Evolutionary conservation across 2,329 filamentous ascomycete species (phyloP), one percentile per base, ranked within the genome.

Genomic region (Penicillium paneum): DNA sequence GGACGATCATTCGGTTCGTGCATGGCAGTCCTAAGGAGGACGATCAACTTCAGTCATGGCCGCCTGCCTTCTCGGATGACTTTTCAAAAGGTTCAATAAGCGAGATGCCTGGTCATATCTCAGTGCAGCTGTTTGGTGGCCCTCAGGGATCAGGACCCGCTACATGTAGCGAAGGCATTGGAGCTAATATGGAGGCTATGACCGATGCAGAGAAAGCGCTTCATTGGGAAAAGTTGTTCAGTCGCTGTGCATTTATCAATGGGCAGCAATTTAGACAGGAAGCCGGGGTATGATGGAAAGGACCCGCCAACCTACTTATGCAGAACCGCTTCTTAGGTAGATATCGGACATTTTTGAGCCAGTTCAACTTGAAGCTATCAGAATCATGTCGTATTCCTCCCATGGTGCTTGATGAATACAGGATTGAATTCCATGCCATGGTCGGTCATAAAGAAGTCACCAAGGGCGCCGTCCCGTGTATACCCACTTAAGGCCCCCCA

Each of bases 401-500:
- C 21, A 24, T 24, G 21, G 3, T 24, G 21, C 21, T 24, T 24
- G 21, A 24, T 24, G 21, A 24, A 24, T 1, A 24, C 21, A 24
- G 4, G 21, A 24, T 24, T 24, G 6, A 24, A 24, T 24, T 5
- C 21, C 21, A 6, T 24, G 21, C 21, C 21, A 0, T 24, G 21
- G 21, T 24, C 21, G 21, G 21, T 5, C 21, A 24, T 24, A 24
- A 24, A 24, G 21, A 24, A 24, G 21, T 5, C 21, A 24, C 21
- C 21, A 24, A 24, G 21, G 21, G 21, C 6, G 6, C 21, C 21
- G 21, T 24, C 21, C 21, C 21, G 21, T 24, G 6, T 24, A 24
- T 24, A 24, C 21, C 21, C 4, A 24, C 21, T 24, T 1, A 24
- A 24, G 21, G 71, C 65, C 48, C 67, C 68, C 61, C 69, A 1